Evolutionary conservation across 495 filamentous ascomycete species (phyloP).

Genomic region (Daldinia caldariorum): DNA sequence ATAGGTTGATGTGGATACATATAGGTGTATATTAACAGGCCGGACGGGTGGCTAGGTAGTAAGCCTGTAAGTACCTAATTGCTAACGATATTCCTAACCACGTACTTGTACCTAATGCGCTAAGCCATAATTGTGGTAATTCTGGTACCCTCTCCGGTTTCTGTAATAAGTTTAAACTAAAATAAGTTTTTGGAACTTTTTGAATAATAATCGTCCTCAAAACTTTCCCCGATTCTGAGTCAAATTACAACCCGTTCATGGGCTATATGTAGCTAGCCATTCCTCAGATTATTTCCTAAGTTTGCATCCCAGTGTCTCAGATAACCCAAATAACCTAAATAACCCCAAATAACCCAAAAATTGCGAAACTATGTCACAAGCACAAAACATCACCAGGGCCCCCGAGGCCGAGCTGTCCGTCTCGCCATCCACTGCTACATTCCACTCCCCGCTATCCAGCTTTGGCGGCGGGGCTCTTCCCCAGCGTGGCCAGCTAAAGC

Average conservation of each 20-base stretch:
- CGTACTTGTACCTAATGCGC: constrained; percentile 2
- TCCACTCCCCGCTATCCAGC: constrained; percentile 68
- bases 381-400: constrained; percentile 38
- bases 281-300: constrained; percentile 5
- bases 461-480: constrained; percentile 53
- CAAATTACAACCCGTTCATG: constrained; percentile 16
- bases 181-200: not conserved
- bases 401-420: constrained; percentile 52
- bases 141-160: not conserved
- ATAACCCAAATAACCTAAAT: not conserved
- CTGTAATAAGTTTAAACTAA: not conserved
- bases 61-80: constrained; percentile 4
- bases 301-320: constrained; percentile 7
- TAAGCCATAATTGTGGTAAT: constrained; percentile 30
- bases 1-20: constrained; percentile 30
- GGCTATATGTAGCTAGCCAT: constrained; percentile 24
- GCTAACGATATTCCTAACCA: constrained; percentile 12
- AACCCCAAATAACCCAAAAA: not conserved
- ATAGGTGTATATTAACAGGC: not conserved
- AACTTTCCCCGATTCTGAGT: constrained; percentile 39
- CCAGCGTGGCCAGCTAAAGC: constrained; percentile 64
- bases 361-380: constrained; percentile 43
- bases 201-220: constrained; percentile 10
- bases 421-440: constrained; percentile 66
- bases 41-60: too few relatives aligned